These are phyloP conservation scores for Calonectria honghensis DNA, from an alignment of 2,329 filamentous ascomycete species.

Conservation along the genomic window DNA sequence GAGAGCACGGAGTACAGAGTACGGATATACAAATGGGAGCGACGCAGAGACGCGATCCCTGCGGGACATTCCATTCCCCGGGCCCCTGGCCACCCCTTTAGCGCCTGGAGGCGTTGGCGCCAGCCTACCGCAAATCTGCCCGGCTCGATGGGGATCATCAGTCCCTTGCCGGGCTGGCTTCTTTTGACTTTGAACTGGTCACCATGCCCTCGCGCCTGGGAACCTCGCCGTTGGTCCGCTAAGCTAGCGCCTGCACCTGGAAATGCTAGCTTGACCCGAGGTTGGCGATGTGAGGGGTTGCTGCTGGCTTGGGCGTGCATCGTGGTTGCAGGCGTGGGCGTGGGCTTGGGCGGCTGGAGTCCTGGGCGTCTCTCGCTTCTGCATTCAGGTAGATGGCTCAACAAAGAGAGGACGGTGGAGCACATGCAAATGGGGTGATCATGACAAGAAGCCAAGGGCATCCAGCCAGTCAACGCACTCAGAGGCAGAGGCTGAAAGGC, in stretches of 20 bases:
- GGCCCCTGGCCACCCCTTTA: constrained; percentile 41
- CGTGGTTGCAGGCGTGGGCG: neutral
- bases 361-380: constrained; percentile 32
- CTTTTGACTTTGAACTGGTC: constrained; percentile 44
- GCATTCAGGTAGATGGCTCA: constrained; percentile 18
- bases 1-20: neutral
- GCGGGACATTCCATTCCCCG: constrained; percentile 41
- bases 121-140: constrained; percentile 39
- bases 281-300: constrained; percentile 24
- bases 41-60: constrained; percentile 23
- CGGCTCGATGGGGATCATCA: constrained; percentile 47
- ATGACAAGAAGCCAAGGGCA: constrained; percentile 9
- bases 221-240: constrained; percentile 30
- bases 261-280: constrained; percentile 22
- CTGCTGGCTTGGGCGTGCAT: neutral
- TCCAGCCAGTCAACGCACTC: constrained; percentile 19
- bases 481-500: constrained; percentile 7
- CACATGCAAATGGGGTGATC: constrained; percentile 12
- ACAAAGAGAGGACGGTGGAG: constrained; percentile 14
- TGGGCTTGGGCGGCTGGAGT: constrained; percentile 12
- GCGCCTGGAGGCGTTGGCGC: constrained; percentile 42
- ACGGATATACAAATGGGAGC: constrained; percentile 36
- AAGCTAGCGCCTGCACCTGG: constrained; percentile 24
- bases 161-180: constrained; percentile 45
- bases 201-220: constrained; percentile 18